Base-by-base conservation (phyloP, 2,329 filamentous ascomycete genomes). In the Scedosporium boydii region DNA sequence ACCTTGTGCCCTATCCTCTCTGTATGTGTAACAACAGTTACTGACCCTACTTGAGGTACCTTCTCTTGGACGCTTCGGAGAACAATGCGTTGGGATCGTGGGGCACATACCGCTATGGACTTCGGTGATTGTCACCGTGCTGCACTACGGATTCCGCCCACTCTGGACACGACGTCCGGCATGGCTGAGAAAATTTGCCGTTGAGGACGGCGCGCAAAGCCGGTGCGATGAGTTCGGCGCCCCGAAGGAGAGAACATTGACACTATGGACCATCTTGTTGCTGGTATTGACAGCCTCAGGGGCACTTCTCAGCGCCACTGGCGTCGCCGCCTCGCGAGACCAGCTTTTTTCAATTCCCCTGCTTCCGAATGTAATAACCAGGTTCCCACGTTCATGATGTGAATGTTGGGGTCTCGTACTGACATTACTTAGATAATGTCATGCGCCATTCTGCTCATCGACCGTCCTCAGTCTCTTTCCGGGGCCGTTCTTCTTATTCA, bases 321-420 rank as follows among this genome's bases (percentile, higher is more conserved):
- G 58, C 26, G 26, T 60, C 29, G 16, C 27, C 4, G 26, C 29
- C 41, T 21, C 7, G 42, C 58, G 42, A 69, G 70, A 55, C 72
- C 71, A 18, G 62, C 71, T 61, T 64, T 72, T 34, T 77, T 73
- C 58, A 76, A 70, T 70, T 76, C 76, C 70, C 69, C 75, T 71
- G 10, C 64, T 18, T 66, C 41, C 64, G 56, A 26, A 62, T 27
- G 63, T 67, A 18, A 57, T 67, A 18, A 57, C 65, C 6, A 38
- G 34, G 38, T 59, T 16, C 26, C 29, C 18, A 27, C 42, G 18
- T 10, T 26, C 34, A 26, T 27, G 16, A n/a, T 9, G 44, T 61
- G 23, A 55, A 6, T 26, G 21, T 18, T 63, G 61, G 16, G 59
- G 12, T 48, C 29, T 56, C 16, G n/a, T 29, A 29, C 46, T 61